phyloP scores from a whole-genome alignment of 257 asterid genomes.

The Przewalskia tangutica region DNA sequence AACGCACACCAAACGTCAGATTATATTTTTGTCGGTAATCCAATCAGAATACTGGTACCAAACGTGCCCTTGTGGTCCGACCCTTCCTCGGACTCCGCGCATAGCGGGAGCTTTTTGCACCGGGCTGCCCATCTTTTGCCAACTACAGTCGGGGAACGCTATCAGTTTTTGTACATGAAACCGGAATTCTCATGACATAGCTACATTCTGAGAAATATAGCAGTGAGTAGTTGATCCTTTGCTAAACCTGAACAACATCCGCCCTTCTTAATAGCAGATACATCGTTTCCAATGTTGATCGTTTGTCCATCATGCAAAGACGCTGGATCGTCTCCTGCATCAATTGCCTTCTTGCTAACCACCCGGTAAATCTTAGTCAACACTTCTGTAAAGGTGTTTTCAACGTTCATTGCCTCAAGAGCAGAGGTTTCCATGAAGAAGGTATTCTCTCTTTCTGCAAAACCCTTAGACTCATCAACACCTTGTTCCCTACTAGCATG shows the following conservation, averaged over 20 bases:
- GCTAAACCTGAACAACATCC: slow-evolving; percentile 29
- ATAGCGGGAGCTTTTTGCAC: no score
- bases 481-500: slow-evolving; percentile 37
- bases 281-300: slow-evolving; percentile 25
- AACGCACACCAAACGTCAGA: no score
- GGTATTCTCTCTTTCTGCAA: slow-evolving; percentile 26
- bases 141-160: background rate
- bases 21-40: no score
- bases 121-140: no score
- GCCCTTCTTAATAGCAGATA: slow-evolving; percentile 17
- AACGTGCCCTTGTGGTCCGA: no score
- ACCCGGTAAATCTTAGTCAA: slow-evolving; percentile 31
- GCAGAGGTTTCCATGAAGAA: slow-evolving; percentile 47
- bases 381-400: slow-evolving; percentile 31
- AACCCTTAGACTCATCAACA: slow-evolving; percentile 12
- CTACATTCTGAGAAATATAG: background rate
- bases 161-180: no score
- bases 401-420: slow-evolving; percentile 30
- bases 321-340: slow-evolving; percentile 22
- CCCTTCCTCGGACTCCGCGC: no score
- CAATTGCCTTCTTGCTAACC: slow-evolving; percentile 29
- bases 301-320: slow-evolving; percentile 30
- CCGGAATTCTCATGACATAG: background rate
- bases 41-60: no score
- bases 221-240: background rate